Base-by-base conservation (phyloP, 2,329 filamentous ascomycete species). In the Neospermospora avenae region DNA sequence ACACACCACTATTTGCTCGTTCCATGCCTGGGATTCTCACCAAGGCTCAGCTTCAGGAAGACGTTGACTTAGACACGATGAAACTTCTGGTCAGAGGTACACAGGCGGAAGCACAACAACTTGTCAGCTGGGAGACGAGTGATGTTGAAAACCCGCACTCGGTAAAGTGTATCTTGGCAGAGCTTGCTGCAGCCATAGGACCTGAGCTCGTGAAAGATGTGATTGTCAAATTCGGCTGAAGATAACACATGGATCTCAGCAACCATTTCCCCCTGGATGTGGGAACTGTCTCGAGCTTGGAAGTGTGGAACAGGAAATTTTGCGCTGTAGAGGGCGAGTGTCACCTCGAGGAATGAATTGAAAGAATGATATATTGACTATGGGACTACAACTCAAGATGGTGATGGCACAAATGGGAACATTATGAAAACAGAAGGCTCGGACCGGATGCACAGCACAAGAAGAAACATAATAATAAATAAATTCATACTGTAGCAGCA, bases 11-110 rank as follows among this genome's bases (percentile, higher is more conserved):
- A 0, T 84, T 91, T 61, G 71, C 76, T 0, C 79, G 86, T 51
- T 78, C 80, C 49, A 87, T 92, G 78, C 89, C 89, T 0, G 89
- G 89, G 0, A 79, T 90, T 41, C 78, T 84, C 45, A 78, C 82
- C 0, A 69, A 81, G 2, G 74, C 79, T 0, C 76, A 86, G 42
- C 76, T 91, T 58, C 70, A 76, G 16, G 64, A 69, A 10, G 67
- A 76, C 2, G 72, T 86, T 52, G 78, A 88, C 58, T 76, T 91
- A 41, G 85, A 85, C 62, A 73, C 79, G 11, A 81, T 90, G 57
- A 77, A 78, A 3, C 74, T 91, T 41, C 64, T 54, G 45, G 74
- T 77, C 49, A 67, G 70, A 2, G 67, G 67, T 0, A 65, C 71
- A 3, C 69, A 79, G 35, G 80, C 80, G 60, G 72, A 76, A 58